A percentile compares a stretch with the other conserved stretches of the same genome.
These are phyloP conservation scores for Flueggea neowawraea DNA, from an alignment of 441 rosid genomes.

Conservation along the genomic window DNA sequence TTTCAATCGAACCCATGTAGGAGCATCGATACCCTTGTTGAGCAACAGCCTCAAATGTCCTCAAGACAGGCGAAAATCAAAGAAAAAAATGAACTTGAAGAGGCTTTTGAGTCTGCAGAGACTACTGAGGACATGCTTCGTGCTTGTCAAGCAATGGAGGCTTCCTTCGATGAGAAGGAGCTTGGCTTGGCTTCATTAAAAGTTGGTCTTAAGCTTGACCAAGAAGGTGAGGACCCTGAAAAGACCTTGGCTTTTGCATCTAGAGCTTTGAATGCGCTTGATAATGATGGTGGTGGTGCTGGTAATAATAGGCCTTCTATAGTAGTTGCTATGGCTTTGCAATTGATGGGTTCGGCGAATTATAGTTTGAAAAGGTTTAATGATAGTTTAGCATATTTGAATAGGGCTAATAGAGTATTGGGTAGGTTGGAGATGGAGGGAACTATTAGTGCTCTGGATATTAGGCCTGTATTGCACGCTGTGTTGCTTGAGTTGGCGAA, in stretches of 20 bases:
- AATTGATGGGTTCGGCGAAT: slow-evolving; percentile 74
- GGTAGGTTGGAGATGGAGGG: too few species aligned
- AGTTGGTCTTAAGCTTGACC: slow-evolving; percentile 84
- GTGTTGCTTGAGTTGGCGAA: too few species aligned
- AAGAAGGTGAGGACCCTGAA: slow-evolving; percentile 78
- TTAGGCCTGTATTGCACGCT: too few species aligned
- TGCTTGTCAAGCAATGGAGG: slow-evolving; percentile 72
- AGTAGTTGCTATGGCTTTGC: slow-evolving; percentile 71
- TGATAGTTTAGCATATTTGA: too few species aligned
- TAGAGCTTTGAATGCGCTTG: slow-evolving; percentile 67
- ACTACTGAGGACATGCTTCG: slow-evolving; percentile 73
- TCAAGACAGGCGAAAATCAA: slow-evolving; percentile 53
- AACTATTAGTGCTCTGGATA: too few species aligned
- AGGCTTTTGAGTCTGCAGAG: slow-evolving; percentile 76
- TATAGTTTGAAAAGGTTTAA: slow-evolving; percentile 63
- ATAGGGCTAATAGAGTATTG: too few species aligned
- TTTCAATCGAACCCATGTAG: slow-evolving; percentile 43
- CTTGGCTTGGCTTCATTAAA: slow-evolving; percentile 77
- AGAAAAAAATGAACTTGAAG: slow-evolving; percentile 70
- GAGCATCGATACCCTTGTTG: slow-evolving; percentile 47
- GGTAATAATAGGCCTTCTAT: slow-evolving; percentile 49
- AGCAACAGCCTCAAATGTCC: slow-evolving; percentile 38
- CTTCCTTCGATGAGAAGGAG: slow-evolving; percentile 63
- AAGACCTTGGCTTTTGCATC: slow-evolving; percentile 55
- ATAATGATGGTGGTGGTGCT: slow-evolving; percentile 36